A percentile compares a stretch with the other conserved stretches of the same genome.
phyloP scores from a whole-genome alignment of 805 yeast genomes.

The Grigorovia yakushimaensis region DNA sequence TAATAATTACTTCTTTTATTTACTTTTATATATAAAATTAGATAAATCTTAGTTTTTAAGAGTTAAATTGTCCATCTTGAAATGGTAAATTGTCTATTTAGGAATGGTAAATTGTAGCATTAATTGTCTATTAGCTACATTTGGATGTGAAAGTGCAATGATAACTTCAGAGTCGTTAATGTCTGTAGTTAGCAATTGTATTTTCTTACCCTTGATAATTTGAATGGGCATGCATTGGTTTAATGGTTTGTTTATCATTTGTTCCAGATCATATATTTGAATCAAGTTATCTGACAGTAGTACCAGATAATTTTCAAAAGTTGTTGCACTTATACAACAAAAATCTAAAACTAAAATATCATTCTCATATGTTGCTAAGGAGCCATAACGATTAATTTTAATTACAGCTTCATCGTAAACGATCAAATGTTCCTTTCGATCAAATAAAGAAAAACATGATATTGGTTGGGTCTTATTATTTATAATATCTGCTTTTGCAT shows the following conservation, averaged over 20 bases:
- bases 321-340: constrained; percentile 32
- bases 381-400: constrained; percentile 50
- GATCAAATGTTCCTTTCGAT: constrained; percentile 44
- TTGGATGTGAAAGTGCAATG: constrained; percentile 55
- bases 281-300: constrained; percentile 56
- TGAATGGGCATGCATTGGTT: constrained; percentile 43
- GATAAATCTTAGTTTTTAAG: no score
- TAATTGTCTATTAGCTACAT: constrained; percentile 50
- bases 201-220: constrained; percentile 62
- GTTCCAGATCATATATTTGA: constrained; percentile 51
- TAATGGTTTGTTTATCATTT: constrained; percentile 14
- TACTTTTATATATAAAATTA: background rate
- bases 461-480: constrained; percentile 38
- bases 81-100: background rate
- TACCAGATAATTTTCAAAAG: constrained; percentile 39
- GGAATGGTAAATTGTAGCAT: constrained; percentile 23
- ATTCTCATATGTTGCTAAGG: constrained; percentile 33
- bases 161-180: constrained; percentile 30
- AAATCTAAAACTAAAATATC: constrained; percentile 36
- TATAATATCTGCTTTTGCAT: constrained; percentile 30
- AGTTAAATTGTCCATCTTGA: no score
- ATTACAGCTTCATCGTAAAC: constrained; percentile 67
- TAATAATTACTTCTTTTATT: background rate
- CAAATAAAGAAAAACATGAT: constrained; percentile 53
- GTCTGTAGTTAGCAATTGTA: constrained; percentile 35